Evolutionary conservation across 1,284 basidiomycete species (phyloP).

Genomic region (Rhodotorula sp.): DNA sequence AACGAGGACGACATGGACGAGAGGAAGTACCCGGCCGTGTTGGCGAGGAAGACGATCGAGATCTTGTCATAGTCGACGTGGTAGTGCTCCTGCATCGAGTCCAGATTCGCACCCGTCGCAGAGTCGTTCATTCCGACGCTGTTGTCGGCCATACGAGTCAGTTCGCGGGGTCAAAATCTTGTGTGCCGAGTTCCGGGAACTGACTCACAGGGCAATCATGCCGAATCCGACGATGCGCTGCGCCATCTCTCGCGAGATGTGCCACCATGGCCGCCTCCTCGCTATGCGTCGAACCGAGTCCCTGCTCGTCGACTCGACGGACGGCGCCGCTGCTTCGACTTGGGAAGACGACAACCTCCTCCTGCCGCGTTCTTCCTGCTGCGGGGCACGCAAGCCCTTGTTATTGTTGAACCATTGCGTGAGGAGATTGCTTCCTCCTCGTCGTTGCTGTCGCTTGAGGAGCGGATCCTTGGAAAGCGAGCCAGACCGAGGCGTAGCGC

Average conservation of each 20-base stretch:
- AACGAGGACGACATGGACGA: slow-evolving; percentile 27
- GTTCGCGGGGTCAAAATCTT: not conserved
- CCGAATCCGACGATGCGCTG: slow-evolving; percentile 32
- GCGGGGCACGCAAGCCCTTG: not conserved
- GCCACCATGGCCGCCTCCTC: not conserved
- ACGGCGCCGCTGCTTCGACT: not conserved
- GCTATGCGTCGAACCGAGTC: not conserved
- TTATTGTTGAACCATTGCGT: not conserved
- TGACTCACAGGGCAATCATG: slow-evolving; percentile 27
- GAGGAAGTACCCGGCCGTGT: slow-evolving; percentile 32
- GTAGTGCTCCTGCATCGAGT: slow-evolving; percentile 37
- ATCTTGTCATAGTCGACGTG: slow-evolving; percentile 31
- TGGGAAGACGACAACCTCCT: slow-evolving; percentile 1
- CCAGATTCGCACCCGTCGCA: slow-evolving; percentile 36
- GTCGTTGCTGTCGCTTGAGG: slow-evolving; percentile 11
- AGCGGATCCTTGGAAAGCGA: slow-evolving; percentile 28
- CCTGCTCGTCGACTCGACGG: not conserved
- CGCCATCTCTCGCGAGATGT: slow-evolving; percentile 8
- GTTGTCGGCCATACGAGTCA: not conserved
- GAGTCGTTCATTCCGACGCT: slow-evolving; percentile 26
- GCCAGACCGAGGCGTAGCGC: not conserved
- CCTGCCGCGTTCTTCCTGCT: not conserved
- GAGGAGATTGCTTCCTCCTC: not conserved
- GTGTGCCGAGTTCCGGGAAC: not conserved
- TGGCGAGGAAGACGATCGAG: slow-evolving; percentile 35